Conservation (phyloP, 1,139 yeast genomes). For the Debaryomycetaceae sp. region DNA sequence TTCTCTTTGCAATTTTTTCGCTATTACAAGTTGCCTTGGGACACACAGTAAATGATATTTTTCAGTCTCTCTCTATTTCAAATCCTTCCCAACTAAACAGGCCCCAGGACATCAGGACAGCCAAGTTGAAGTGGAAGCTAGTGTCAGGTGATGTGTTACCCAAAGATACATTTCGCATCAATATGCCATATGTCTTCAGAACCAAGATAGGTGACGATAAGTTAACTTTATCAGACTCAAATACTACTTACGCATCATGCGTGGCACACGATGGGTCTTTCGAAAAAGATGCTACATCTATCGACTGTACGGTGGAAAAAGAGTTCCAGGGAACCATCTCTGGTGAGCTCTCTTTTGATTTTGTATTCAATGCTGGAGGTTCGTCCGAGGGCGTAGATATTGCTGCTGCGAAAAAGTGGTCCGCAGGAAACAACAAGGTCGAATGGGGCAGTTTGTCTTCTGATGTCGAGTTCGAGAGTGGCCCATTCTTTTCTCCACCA, state of each 20-base stretch:
- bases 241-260: slow-evolving; percentile 11
- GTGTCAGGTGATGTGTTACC: slow-evolving; percentile 6
- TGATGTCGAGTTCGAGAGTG: slow-evolving; percentile 8
- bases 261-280: slow-evolving; percentile 12
- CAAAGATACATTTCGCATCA: slow-evolving; percentile 10
- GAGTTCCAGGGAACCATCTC: not conserved
- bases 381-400: slow-evolving; percentile 13
- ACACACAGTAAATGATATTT: slow-evolving; percentile 5
- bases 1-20: not conserved
- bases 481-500: slow-evolving; percentile 12
- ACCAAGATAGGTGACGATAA: slow-evolving; percentile 11
- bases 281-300: slow-evolving; percentile 4
- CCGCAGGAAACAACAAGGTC: slow-evolving; percentile 6
- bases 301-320: slow-evolving; percentile 11
- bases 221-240: slow-evolving; percentile 9
- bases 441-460: slow-evolving; percentile 12
- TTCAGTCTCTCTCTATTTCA: slow-evolving; percentile 6
- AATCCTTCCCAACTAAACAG: slow-evolving; percentile 6
- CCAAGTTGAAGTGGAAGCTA: slow-evolving; percentile 13
- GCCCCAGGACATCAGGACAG: slow-evolving; percentile 18
- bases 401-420: slow-evolving; percentile 9
- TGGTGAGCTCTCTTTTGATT: slow-evolving; percentile 15
- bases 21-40: slow-evolving; percentile 2
- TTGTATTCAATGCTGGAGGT: slow-evolving; percentile 19
- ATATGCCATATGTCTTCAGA: slow-evolving; percentile 17